Conservation (phyloP, 2,329 filamentous ascomycete genomes). For the Sarocladiaceae sp. region DNA sequence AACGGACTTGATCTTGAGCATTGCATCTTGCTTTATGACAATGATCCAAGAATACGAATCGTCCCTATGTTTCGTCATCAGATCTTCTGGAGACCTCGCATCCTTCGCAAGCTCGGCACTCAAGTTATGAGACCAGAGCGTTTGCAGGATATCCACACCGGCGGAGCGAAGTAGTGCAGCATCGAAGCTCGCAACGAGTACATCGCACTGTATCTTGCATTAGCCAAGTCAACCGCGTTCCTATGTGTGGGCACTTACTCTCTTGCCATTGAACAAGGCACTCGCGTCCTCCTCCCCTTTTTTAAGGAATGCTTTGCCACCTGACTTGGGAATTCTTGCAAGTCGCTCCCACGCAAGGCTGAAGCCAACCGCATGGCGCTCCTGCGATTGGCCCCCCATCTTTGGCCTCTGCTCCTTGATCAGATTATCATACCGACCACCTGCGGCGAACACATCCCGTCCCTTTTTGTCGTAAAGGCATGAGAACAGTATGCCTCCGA, state of each 20-base stretch:
- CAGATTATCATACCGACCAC: conserved; percentile 86
- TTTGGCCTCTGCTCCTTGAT: conserved; percentile 79
- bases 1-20: conserved; percentile 75
- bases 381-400: conserved; percentile 55
- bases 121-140: conserved; percentile 78
- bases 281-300: conserved; percentile 61
- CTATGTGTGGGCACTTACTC: conserved; percentile 44
- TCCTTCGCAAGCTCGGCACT: conserved; percentile 85
- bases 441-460: conserved; percentile 84
- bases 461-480: conserved; percentile 83
- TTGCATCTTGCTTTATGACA: conserved; percentile 74
- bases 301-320: conserved; percentile 60
- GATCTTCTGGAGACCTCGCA: conserved; percentile 72
- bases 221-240: conserved; percentile 11
- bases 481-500: conserved; percentile 81
- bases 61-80: conserved; percentile 71
- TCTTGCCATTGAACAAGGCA: conserved; percentile 56
- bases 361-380: conserved; percentile 84
- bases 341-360: conserved; percentile 85
- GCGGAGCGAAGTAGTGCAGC: conserved; percentile 67
- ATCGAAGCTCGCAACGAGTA: conserved; percentile 86
- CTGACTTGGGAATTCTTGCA: conserved; percentile 57
- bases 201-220: conserved; percentile 61
- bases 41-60: conserved; percentile 83
- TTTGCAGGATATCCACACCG: conserved; percentile 72